A percentile compares a stretch with the other conserved stretches of the same genome.
Conservation (phyloP, 148 eudicot genomes). For the Chenopodium album region DNA sequence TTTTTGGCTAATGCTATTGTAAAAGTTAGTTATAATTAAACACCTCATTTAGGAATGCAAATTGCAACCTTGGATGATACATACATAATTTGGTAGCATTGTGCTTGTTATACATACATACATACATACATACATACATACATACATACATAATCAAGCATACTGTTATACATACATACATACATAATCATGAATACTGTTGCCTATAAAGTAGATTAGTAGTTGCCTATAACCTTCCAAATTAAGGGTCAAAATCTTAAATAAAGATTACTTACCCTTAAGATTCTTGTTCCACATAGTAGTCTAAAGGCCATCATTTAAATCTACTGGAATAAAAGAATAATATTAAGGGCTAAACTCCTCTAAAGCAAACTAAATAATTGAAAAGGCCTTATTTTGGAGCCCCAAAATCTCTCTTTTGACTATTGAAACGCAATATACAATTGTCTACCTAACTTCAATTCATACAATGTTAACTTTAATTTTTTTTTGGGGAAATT, state of each 20-base stretch:
- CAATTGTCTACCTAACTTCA: slow-evolving; percentile 17
- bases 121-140: too few relatives aligned
- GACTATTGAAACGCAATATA: neutral
- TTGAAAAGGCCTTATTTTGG: neutral
- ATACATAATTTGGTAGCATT: too few relatives aligned
- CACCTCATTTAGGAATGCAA: too few relatives aligned
- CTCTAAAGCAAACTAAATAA: neutral
- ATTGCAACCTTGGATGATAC: too few relatives aligned
- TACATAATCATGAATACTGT: too few relatives aligned
- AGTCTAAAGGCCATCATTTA: slow-evolving; percentile 19
- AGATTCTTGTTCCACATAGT: neutral
- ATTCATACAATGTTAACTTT: neutral
- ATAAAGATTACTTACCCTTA: neutral
- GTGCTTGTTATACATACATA: too few relatives aligned
- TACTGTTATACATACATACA: too few relatives aligned
- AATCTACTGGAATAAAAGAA: neutral
- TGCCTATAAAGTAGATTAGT: neutral
- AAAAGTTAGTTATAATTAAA: too few relatives aligned
- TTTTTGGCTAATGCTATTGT: too few relatives aligned
- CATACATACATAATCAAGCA: too few relatives aligned
- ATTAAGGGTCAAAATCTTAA: neutral
- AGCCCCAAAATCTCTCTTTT: slow-evolving; percentile 15
- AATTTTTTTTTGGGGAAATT: too few relatives aligned
- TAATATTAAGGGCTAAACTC: neutral
- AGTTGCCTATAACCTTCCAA: neutral